Conservation (phyloP, 2,329 filamentous ascomycete genomes). For the Dryadomyces quercus-mongolicae region DNA sequence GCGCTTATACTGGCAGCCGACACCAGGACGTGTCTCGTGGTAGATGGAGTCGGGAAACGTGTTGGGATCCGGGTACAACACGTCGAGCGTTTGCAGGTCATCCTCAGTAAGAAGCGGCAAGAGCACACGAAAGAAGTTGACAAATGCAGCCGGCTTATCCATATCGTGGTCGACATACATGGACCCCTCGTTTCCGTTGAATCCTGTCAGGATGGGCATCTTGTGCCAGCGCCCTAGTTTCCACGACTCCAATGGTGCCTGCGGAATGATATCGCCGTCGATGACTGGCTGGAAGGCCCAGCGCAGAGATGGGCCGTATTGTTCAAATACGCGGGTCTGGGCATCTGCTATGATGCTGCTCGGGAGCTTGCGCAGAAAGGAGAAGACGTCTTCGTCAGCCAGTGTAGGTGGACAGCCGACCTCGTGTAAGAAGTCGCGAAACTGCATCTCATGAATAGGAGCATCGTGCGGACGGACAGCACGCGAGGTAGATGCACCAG, state of each 20-base stretch:
- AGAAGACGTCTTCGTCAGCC: constrained; percentile 30
- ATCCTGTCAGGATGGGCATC: constrained; percentile 28
- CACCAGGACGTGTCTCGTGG: constrained; percentile 18
- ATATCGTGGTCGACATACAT: constrained; percentile 27
- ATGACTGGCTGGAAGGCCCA: constrained; percentile 46
- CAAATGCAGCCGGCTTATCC: constrained; percentile 20
- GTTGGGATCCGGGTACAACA: constrained; percentile 28
- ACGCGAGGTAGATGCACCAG: constrained; percentile 25
- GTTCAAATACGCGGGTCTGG: constrained; percentile 20
- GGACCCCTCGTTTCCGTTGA: constrained; percentile 29
- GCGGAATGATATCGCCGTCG: constrained; percentile 17
- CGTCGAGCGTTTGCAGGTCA: constrained; percentile 22
- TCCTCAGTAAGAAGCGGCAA: constrained; percentile 23
- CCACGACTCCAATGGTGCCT: constrained; percentile 16
- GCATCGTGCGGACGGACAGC: constrained; percentile 29
- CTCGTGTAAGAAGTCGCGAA: constrained; percentile 33
- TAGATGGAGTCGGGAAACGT: constrained; percentile 20
- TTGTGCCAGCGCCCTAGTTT: constrained; percentile 16
- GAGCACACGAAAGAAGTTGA: constrained; percentile 24
- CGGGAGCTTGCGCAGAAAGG: constrained; percentile 26
- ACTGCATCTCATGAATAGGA: constrained; percentile 34
- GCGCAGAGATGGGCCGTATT: constrained; percentile 22
- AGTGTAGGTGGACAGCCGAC: constrained; percentile 28
- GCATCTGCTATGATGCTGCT: constrained; percentile 17
- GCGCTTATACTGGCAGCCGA: constrained; percentile 35